Percentiles rank a stretch among this genome's conserved stretches.
phyloP scores from a whole-genome alignment of 1,284 basidiomycete species.

The Sporisorium reilianum region DNA sequence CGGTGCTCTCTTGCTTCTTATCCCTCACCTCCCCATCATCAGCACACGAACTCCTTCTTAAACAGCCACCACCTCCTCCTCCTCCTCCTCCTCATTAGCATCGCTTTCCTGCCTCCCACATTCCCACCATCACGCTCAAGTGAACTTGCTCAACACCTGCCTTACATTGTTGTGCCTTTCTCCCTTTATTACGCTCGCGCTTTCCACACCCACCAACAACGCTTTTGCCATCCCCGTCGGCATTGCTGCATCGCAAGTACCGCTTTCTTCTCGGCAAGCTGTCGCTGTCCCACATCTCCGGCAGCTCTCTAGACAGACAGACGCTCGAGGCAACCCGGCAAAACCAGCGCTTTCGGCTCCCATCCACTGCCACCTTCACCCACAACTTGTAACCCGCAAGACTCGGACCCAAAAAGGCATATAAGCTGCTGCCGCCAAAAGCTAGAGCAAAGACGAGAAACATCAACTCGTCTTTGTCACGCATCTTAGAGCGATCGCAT shows the following conservation, averaged over 20 bases:
- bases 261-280: neutral
- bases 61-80: neutral
- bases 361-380: neutral
- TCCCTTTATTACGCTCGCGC: neutral
- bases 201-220: conserved; percentile 2
- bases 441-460: neutral
- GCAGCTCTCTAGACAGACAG: too few species aligned
- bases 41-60: neutral
- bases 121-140: neutral
- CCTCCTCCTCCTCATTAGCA: neutral
- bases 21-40: neutral
- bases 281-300: too few species aligned
- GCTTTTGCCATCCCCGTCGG: conserved; percentile 1
- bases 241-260: neutral
- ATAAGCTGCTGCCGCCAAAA: conserved; percentile 3
- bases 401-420: neutral
- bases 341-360: neutral
- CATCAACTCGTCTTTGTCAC: neutral
- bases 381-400: neutral
- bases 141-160: neutral
- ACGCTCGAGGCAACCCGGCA: too few species aligned
- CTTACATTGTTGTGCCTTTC: neutral
- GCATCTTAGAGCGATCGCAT: neutral
- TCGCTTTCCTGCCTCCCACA: too few species aligned
- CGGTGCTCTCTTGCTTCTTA: neutral